These are phyloP conservation scores for Colletotrichum australisinense DNA, from an alignment of 2,329 filamentous ascomycete genomes.

Conservation along the genomic window DNA sequence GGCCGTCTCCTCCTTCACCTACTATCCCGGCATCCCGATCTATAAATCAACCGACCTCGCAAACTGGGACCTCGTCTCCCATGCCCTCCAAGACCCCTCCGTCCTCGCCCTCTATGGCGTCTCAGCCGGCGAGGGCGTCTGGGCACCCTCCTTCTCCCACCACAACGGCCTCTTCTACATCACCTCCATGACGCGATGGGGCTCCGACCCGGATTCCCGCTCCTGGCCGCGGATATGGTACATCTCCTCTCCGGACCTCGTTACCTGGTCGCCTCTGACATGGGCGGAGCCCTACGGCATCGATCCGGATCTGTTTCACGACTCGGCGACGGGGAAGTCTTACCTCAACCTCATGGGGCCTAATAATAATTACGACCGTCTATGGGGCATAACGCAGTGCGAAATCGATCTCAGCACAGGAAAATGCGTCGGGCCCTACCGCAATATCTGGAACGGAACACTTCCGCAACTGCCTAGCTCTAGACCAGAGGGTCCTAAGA, in stretches of 20 bases:
- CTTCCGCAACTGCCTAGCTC: slow-evolving; percentile 33
- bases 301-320: slow-evolving; percentile 35
- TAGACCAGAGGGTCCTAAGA: slow-evolving; percentile 37
- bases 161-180: slow-evolving; percentile 43
- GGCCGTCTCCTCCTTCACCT: slow-evolving; percentile 49
- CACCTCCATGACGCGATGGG: slow-evolving; percentile 46
- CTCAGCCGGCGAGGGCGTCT: slow-evolving; percentile 22
- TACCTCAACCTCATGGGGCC: slow-evolving; percentile 39
- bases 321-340: slow-evolving; percentile 30
- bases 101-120: slow-evolving; percentile 23
- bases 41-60: slow-evolving; percentile 46
- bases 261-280: slow-evolving; percentile 35
- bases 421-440: slow-evolving; percentile 37
- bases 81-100: slow-evolving; percentile 16
- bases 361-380: slow-evolving; percentile 39
- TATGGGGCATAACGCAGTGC: slow-evolving; percentile 41
- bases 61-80: slow-evolving; percentile 21
- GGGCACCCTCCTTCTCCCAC: slow-evolving; percentile 39
- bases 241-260: slow-evolving; percentile 39
- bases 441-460: slow-evolving; percentile 40
- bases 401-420: slow-evolving; percentile 38
- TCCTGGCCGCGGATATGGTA: slow-evolving; percentile 48
- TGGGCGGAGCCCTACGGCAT: slow-evolving; percentile 33
- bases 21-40: slow-evolving; percentile 64
- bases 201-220: slow-evolving; percentile 49